These are phyloP conservation scores for Inga oerstediana DNA, from an alignment of 306 rosid species.

Conservation along the genomic window DNA sequence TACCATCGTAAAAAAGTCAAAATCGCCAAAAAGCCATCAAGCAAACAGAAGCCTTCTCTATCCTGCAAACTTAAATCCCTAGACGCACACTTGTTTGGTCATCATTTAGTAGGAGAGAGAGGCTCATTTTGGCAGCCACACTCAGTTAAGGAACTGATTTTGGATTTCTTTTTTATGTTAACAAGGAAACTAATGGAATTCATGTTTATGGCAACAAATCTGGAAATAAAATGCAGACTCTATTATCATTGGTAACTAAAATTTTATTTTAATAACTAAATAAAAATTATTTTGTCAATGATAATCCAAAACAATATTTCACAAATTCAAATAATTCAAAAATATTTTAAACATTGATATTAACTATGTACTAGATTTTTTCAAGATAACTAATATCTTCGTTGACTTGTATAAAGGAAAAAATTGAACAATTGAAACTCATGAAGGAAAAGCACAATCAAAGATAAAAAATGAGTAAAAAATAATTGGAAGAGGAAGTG, in stretches of 20 bases:
- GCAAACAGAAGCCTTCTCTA: neutral
- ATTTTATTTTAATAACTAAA: neutral
- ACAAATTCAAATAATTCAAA: neutral
- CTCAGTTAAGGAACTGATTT: neutral
- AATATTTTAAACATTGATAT: neutral
- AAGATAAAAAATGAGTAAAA: neutral
- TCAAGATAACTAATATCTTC: neutral
- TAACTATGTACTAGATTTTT: neutral
- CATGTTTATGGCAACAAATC: neutral
- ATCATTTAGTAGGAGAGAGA: neutral
- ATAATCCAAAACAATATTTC: neutral
- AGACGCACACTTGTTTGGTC: neutral
- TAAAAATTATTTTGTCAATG: neutral
- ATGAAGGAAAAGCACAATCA: neutral
- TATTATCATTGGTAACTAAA: neutral
- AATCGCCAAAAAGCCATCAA: neutral
- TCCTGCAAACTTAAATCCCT: neutral
- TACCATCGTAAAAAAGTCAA: neutral
- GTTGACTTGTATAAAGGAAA: neutral
- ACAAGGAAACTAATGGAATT: neutral
- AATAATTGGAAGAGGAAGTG: neutral
- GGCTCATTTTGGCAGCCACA: neutral
- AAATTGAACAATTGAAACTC: neutral
- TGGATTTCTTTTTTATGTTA: neutral
- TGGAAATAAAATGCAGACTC: neutral